Conservation (phyloP, 2,329 filamentous ascomycete species). For the Raffaelea albimanens region DNA sequence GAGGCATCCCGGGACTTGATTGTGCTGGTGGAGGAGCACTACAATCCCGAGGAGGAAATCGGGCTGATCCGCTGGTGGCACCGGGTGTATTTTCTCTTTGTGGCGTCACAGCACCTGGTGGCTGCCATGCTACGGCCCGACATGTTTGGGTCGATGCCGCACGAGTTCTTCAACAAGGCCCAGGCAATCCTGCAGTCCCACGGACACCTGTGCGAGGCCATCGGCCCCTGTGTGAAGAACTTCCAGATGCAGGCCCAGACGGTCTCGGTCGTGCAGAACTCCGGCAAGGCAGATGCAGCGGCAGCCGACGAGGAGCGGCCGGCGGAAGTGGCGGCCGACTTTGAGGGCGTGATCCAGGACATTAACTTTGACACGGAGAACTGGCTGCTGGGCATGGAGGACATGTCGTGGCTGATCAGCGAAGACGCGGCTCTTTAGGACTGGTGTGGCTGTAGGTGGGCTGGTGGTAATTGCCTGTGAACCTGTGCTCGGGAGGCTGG, state of each 20-base stretch:
- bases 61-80: conserved; percentile 30
- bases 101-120: conserved; percentile 25
- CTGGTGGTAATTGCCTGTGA: too few relatives aligned
- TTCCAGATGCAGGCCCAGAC: background rate
- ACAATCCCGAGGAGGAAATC: conserved; percentile 20
- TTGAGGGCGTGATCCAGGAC: too few relatives aligned
- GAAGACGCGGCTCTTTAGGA: too few relatives aligned
- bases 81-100: conserved; percentile 27
- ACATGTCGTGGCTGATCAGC: too few relatives aligned
- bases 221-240: background rate
- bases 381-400: too few relatives aligned
- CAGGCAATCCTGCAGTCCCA: conserved; percentile 23
- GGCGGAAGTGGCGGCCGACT: too few relatives aligned
- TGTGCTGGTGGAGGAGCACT: conserved; percentile 19
- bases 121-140: conserved; percentile 25
- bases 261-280: background rate
- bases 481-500: too few relatives aligned
- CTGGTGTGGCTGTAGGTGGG: too few relatives aligned
- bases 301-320: background rate
- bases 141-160: conserved; percentile 17
- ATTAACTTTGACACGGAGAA: too few relatives aligned
- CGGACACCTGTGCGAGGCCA: conserved; percentile 11
- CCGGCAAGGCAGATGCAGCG: background rate
- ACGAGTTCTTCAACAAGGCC: conserved; percentile 22
- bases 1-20: conserved; percentile 24